These are phyloP conservation scores for Ustilago curta DNA, from an alignment of 1,284 basidiomycete genomes.

Conservation along the genomic window DNA sequence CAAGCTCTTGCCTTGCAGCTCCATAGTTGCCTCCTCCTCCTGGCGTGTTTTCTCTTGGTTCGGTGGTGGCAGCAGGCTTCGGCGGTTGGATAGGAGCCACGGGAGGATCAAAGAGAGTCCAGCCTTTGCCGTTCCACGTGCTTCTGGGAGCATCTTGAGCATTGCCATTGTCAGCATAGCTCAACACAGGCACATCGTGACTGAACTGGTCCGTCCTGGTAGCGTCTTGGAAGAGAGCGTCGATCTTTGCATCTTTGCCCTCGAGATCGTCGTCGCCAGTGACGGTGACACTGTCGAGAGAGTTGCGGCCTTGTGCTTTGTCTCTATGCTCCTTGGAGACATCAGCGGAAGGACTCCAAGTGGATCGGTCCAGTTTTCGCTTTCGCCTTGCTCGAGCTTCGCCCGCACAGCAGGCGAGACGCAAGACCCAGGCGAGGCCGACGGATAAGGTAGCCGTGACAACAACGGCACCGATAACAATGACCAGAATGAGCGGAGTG, in stretches of 20 bases:
- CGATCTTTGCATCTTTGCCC: conserved; percentile 35
- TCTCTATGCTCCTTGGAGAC: background rate
- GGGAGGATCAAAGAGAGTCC: conserved; percentile 40
- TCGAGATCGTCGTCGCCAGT: conserved; percentile 25
- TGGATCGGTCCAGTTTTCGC: conserved; percentile 27
- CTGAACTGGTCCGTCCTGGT: background rate
- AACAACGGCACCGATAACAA: conserved; percentile 50
- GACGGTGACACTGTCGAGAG: conserved; percentile 34
- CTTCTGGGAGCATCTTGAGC: conserved; percentile 19
- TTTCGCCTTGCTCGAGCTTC: conserved; percentile 26
- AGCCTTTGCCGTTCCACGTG: conserved; percentile 44
- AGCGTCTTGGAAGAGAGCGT: conserved; percentile 11
- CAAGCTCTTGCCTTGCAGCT: conserved; percentile 26
- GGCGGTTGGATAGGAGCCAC: conserved; percentile 23
- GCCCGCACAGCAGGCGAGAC: conserved; percentile 34
- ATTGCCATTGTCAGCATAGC: conserved; percentile 11
- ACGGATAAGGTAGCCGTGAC: conserved; percentile 39
- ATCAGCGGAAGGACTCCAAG: conserved; percentile 27
- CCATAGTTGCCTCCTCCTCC: conserved; percentile 48
- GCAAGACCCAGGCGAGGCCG: conserved; percentile 47
- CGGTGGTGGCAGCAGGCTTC: conserved; percentile 13
- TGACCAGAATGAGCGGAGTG: conserved; percentile 42
- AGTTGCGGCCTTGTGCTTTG: conserved; percentile 8
- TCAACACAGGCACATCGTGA: conserved; percentile 16
- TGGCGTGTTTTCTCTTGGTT: background rate